Evolutionary conservation across 2,329 filamentous ascomycete genomes (phyloP).

Genomic region (Aspergillus sp.): DNA sequence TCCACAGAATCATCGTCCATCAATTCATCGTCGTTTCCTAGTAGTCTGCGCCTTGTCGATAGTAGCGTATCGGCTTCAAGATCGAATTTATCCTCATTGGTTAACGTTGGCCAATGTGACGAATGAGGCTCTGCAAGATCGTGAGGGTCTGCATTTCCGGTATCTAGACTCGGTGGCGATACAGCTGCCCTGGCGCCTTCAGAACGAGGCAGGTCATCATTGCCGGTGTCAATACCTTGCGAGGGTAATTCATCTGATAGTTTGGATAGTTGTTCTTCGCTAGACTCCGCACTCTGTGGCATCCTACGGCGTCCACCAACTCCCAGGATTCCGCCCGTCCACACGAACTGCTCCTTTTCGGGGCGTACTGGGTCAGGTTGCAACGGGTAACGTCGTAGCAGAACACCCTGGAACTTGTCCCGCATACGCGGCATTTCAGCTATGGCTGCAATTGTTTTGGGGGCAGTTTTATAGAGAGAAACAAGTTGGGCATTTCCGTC

Average conservation of each 20-base stretch:
- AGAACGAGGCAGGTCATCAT: neutral
- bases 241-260: neutral
- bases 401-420: slow-evolving; percentile 41
- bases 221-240: neutral
- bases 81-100: slow-evolving; percentile 26
- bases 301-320: slow-evolving; percentile 24
- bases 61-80: slow-evolving; percentile 26
- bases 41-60: slow-evolving; percentile 12
- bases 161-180: neutral
- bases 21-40: slow-evolving; percentile 20
- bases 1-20: slow-evolving; percentile 18
- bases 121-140: neutral
- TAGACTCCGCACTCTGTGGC: neutral
- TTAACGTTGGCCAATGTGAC: slow-evolving; percentile 14
- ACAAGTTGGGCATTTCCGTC: slow-evolving; percentile 32
- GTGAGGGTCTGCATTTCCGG: neutral
- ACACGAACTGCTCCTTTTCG: slow-evolving; percentile 25
- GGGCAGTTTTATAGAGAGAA: slow-evolving; percentile 30
- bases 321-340: slow-evolving; percentile 37
- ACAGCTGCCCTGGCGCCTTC: neutral
- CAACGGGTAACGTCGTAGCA: slow-evolving; percentile 36
- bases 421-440: slow-evolving; percentile 39
- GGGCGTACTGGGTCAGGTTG: slow-evolving; percentile 19
- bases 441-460: slow-evolving; percentile 37
- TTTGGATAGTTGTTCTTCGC: slow-evolving; percentile 1